Evolutionary conservation across 495 filamentous ascomycete genomes (phyloP).

Genomic region (Podospora fimiseda): DNA sequence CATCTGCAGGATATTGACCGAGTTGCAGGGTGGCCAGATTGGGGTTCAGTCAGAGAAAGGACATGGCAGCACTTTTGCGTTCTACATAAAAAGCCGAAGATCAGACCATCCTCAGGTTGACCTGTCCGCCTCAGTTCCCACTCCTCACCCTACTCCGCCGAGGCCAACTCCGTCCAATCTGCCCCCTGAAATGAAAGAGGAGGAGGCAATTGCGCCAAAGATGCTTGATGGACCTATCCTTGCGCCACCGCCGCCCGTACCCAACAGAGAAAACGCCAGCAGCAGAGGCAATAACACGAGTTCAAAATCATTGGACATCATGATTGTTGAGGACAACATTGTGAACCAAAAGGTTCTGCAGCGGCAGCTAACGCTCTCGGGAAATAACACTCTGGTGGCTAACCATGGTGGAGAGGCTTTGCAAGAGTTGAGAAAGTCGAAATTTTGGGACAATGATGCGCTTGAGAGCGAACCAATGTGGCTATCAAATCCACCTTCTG

Average conservation of each 20-base stretch:
- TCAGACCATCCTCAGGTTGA: constrained; percentile 9
- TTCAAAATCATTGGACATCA: constrained; percentile 34
- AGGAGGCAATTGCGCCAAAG: background rate
- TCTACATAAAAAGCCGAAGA: constrained; percentile 55
- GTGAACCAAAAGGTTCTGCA: constrained; percentile 72
- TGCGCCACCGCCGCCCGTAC: background rate
- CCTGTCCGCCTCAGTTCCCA: background rate
- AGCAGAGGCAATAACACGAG: background rate
- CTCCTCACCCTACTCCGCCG: background rate
- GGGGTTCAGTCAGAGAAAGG: constrained; percentile 67
- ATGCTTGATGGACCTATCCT: background rate
- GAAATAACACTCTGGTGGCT: constrained; percentile 63
- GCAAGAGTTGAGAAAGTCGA: constrained; percentile 38
- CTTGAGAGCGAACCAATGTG: background rate
- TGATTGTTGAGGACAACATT: constrained; percentile 81
- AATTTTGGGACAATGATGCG: constrained; percentile 36
- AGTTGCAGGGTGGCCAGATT: constrained; percentile 79
- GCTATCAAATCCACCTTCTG: no score
- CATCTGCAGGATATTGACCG: constrained; percentile 69
- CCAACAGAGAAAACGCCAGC: background rate
- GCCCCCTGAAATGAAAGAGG: background rate
- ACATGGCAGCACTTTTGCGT: constrained; percentile 75
- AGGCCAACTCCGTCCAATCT: background rate
- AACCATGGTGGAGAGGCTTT: constrained; percentile 79
- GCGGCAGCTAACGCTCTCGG: constrained; percentile 61